Evolutionary conservation across 257 asterid species (phyloP).

Genomic region (Plantago major): DNA sequence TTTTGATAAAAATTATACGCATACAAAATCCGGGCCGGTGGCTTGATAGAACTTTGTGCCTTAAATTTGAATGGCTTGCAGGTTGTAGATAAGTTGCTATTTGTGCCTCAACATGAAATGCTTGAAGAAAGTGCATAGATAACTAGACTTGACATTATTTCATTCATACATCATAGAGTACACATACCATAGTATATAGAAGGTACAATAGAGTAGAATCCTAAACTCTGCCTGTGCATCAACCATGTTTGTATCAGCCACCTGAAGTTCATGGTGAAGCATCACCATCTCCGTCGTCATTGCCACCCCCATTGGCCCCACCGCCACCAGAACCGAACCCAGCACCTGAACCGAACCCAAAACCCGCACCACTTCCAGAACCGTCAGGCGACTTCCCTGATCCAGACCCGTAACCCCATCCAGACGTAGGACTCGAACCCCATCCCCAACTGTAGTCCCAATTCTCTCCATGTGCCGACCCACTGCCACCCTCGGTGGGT

Average conservation of each 20-base stretch:
- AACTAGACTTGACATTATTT: not conserved
- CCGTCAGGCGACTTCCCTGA: constrained; percentile 45
- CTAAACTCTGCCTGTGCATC: constrained; percentile 1
- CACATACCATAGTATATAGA: constrained; percentile 1
- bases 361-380: constrained; percentile 37
- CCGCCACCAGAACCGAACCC: constrained; percentile 43
- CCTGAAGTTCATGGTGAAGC: constrained; percentile 6
- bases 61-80: no score
- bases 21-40: no score
- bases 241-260: constrained; percentile 22
- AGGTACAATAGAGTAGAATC: not conserved
- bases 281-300: constrained; percentile 27
- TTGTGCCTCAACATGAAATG: no score
- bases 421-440: constrained; percentile 49
- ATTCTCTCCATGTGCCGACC: constrained; percentile 39
- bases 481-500: constrained; percentile 34
- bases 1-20: no score
- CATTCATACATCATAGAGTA: not conserved
- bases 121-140: no score
- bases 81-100: no score
- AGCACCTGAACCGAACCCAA: constrained; percentile 33
- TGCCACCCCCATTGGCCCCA: constrained; percentile 37
- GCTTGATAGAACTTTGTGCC: no score
- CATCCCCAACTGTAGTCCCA: constrained; percentile 53
- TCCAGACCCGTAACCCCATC: constrained; percentile 61